phyloP scores from a whole-genome alignment of 2,329 filamentous ascomycete genomes.

The Phialocephala subalpina region DNA sequence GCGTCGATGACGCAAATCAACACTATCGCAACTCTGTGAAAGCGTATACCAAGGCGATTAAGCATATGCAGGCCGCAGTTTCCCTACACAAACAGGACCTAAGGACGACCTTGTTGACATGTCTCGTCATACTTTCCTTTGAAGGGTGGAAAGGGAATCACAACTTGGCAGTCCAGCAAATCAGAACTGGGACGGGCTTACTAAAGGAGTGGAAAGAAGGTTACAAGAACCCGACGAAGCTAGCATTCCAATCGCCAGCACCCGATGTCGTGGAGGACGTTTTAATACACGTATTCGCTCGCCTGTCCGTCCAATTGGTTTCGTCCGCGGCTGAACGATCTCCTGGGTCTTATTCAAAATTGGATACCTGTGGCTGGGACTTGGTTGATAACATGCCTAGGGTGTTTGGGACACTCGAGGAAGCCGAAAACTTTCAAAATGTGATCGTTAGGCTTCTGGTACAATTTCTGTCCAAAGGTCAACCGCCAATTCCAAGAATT shows the following conservation, averaged over 20 bases:
- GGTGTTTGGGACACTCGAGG: no score
- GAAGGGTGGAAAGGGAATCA: constrained; percentile 71
- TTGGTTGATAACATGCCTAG: no score
- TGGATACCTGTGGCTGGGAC: no score
- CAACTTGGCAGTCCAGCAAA: constrained; percentile 64
- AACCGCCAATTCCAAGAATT: constrained; percentile 21
- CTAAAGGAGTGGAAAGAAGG: constrained; percentile 26
- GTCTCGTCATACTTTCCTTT: constrained; percentile 68
- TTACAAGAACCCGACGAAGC: not conserved
- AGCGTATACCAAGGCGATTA: constrained; percentile 63
- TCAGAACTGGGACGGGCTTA: constrained; percentile 55
- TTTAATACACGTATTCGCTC: constrained; percentile 22
- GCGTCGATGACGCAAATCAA: constrained; percentile 49
- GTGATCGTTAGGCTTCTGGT: no score
- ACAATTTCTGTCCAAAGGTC: no score
- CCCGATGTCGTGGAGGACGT: constrained; percentile 18
- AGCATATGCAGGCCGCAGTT: constrained; percentile 52
- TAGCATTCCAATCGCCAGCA: not conserved
- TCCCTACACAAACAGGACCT: constrained; percentile 48
- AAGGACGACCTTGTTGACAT: constrained; percentile 65
- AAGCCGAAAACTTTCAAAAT: no score
- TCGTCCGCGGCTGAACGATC: not conserved
- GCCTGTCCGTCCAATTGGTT: constrained; percentile 21
- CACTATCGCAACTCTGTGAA: constrained; percentile 65
- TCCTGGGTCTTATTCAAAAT: not conserved